Base-by-base conservation (phyloP, 2,329 filamentous ascomycete species). In the Zelopaecilomyces penicillatus region DNA sequence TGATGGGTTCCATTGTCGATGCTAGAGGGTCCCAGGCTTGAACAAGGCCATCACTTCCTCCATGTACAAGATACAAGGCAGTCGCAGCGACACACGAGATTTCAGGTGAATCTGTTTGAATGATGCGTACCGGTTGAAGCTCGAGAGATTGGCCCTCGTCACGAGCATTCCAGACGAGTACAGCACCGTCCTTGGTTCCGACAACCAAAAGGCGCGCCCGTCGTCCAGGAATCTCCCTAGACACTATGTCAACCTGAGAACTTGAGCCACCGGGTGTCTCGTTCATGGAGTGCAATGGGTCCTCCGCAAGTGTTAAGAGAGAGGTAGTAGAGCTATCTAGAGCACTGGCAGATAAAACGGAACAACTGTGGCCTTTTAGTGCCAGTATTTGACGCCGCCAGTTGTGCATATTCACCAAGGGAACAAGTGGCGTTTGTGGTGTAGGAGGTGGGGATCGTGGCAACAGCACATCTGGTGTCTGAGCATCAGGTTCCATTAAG, bases 21-120 rank as follows among this genome's bases (percentile, higher is more conserved):
- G 83, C 87, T 39, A 98, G 70, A n/a, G 86, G 87, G 67, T 98
- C 93, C 93, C 93, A 98, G 5, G 89, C 87, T 63, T 97, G 93
- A 4, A 95, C 91, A 3, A 97, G 76, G 1, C 93, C 91, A 65
- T 98, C 93, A 53, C 86, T 95, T 28, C 93, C 93, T 41, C 93
- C 93, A 61, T 95, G 87, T 5, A 97, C 85, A 11, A 98, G 67
- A 59, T 95, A 94, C 11, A 98, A 70, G 2, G 88, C 85, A 1
- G 89, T 88, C 39, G 95, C 63, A 5, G 85, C 93, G 11, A 98
- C 65, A 49, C 82, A 87, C 0, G 89, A 87, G 12, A 97, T 82
- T 58, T 88, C 78, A 0, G 91, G 89, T 0, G 91, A 97, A 38
- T 95, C 88, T 0, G 93, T 97, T 55, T 90, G 81, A 38, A 97